Evolutionary conservation across 495 filamentous ascomycete species (phyloP).

Genomic region (Trichoderma gamsii): DNA sequence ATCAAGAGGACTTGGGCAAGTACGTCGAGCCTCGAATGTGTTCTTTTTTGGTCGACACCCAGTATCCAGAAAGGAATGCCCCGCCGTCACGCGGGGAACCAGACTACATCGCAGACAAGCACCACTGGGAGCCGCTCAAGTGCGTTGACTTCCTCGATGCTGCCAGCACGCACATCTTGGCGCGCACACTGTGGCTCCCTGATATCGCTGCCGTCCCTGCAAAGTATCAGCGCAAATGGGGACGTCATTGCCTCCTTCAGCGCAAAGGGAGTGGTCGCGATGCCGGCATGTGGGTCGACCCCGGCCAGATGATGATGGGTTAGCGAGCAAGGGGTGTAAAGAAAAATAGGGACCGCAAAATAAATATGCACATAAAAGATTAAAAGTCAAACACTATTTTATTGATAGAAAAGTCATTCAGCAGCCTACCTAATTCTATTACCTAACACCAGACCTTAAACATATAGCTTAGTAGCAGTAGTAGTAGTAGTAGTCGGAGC

Average conservation of each 20-base stretch:
- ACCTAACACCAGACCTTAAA: not conserved
- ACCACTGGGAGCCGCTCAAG: constrained; percentile 65
- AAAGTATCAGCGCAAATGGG: constrained; percentile 67
- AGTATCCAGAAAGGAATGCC: constrained; percentile 54
- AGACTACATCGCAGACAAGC: constrained; percentile 60
- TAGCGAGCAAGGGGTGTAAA: too few species aligned
- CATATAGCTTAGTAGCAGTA: too few species aligned
- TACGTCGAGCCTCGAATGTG: constrained; percentile 74
- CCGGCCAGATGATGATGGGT: constrained; percentile 10
- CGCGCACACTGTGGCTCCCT: constrained; percentile 81
- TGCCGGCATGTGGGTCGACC: not conserved
- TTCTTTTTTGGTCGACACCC: constrained; percentile 81
- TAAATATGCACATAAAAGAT: too few species aligned
- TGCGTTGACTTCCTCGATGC: constrained; percentile 80
- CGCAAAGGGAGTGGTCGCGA: constrained; percentile 30
- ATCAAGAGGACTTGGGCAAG: constrained; percentile 80
- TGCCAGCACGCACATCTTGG: constrained; percentile 61
- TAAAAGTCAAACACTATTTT: too few species aligned
- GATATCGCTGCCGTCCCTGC: constrained; percentile 64
- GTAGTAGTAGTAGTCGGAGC: too few species aligned
- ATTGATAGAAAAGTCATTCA: too few species aligned
- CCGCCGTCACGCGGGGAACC: constrained; percentile 58
- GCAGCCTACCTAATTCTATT: too few species aligned
- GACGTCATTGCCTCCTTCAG: constrained; percentile 71
- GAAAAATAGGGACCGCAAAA: too few species aligned